Conservation (phyloP, 192 early-diverging fungal species). For the Entomortierella lignicola region DNA sequence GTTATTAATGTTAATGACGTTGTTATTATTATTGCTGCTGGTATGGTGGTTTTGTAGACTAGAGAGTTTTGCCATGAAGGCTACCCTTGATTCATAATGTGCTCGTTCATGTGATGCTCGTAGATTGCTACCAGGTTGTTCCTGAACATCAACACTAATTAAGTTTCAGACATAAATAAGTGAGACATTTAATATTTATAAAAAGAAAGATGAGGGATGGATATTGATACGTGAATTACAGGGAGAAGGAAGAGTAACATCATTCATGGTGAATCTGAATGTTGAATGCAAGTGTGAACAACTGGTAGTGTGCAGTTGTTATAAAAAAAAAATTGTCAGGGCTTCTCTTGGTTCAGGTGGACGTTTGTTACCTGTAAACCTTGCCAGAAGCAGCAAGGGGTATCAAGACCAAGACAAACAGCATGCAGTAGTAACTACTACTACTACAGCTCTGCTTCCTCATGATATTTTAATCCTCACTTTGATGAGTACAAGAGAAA, state of each 20-base stretch:
- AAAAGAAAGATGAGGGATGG: background rate
- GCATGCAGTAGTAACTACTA: slow-evolving; percentile 6
- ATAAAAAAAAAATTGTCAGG: too few relatives aligned
- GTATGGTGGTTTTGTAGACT: background rate
- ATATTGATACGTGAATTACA: too few relatives aligned
- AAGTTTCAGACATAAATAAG: background rate
- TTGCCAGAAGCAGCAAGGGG: background rate
- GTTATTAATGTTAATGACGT: background rate
- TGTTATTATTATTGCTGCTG: too few relatives aligned
- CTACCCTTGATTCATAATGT: slow-evolving; percentile 3
- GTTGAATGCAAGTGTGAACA: too few relatives aligned
- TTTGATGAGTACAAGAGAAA: background rate
- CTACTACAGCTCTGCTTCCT: slow-evolving; percentile 1
- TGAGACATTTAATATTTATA: too few relatives aligned
- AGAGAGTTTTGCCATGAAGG: background rate
- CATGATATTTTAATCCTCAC: background rate
- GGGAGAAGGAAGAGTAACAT: too few relatives aligned
- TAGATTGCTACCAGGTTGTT: background rate
- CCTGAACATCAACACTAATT: background rate
- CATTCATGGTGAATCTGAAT: too few relatives aligned
- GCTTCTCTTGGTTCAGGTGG: background rate
- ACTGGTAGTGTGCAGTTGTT: too few relatives aligned
- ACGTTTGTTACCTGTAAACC: slow-evolving; percentile 1
- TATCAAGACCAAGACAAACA: background rate
- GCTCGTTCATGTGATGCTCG: background rate